phyloP scores from a whole-genome alignment of 352 stramenopile species.

The Globisporangium megalacanthum region DNA sequence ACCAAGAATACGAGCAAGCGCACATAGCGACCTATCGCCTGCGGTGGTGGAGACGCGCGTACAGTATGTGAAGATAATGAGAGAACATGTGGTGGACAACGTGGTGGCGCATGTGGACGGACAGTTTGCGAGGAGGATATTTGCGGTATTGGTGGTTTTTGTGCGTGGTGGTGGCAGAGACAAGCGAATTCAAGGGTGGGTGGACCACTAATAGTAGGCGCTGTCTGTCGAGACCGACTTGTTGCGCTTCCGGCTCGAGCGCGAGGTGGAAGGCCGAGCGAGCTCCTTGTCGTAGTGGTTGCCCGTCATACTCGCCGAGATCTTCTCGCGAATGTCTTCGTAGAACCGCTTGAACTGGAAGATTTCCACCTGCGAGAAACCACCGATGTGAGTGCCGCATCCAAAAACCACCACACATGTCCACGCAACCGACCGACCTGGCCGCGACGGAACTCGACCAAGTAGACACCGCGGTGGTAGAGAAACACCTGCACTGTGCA shows the following conservation, averaged over 20 bases:
- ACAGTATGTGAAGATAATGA: background rate
- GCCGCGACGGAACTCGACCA: conserved; percentile 74
- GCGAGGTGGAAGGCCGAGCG: conserved; percentile 6
- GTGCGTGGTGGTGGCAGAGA: background rate
- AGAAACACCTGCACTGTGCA: conserved; percentile 81
- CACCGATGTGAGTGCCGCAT: background rate
- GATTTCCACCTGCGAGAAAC: conserved; percentile 59
- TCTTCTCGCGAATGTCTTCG: conserved; percentile 61
- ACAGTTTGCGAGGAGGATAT: too few relatives aligned
- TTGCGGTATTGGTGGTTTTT: too few relatives aligned
- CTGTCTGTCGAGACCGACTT: conserved; percentile 34
- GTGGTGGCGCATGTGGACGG: too few relatives aligned
- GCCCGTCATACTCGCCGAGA: conserved; percentile 47
- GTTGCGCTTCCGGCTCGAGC: conserved; percentile 51
- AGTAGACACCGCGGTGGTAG: conserved; percentile 73
- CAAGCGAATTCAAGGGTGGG: too few relatives aligned
- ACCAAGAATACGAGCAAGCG: conserved; percentile 9
- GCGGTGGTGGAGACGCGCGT: background rate
- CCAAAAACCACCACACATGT: background rate
- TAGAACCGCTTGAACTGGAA: conserved; percentile 88
- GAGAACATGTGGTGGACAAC: too few relatives aligned
- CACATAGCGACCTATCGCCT: background rate
- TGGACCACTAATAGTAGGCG: conserved; percentile 1
- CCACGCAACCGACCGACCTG: conserved; percentile 44
- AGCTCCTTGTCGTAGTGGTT: background rate